A percentile compares a stretch with the other conserved stretches of the same genome.
These are phyloP conservation scores for Fusarium dimerum DNA, from an alignment of 2,329 filamentous ascomycete species.

Conservation along the genomic window DNA sequence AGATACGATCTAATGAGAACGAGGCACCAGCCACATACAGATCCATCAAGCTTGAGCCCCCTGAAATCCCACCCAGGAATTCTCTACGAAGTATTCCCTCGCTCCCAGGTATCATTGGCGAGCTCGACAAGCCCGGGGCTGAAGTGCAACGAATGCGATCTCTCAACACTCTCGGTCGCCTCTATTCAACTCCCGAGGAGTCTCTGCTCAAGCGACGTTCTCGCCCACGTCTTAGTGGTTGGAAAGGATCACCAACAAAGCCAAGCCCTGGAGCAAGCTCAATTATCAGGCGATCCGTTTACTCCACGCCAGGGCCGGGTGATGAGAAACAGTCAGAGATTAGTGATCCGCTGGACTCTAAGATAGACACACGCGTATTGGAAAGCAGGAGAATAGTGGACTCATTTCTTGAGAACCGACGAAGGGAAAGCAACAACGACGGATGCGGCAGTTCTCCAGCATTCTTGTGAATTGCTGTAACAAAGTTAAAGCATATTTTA, in stretches of 20 bases:
- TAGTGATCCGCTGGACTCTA: constrained; percentile 1
- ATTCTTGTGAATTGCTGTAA: constrained; percentile 29
- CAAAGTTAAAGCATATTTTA: not conserved
- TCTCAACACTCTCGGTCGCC: constrained; percentile 24
- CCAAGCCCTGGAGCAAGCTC: constrained; percentile 30
- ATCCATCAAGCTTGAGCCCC: constrained; percentile 1
- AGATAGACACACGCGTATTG: constrained; percentile 36
- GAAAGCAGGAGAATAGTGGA: constrained; percentile 57
- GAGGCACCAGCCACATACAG: constrained; percentile 6
- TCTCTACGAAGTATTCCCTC: constrained; percentile 29
- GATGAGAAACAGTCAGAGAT: constrained; percentile 9
- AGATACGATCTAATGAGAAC: constrained; percentile 20
- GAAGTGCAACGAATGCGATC: constrained; percentile 27
- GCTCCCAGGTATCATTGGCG: constrained; percentile 17
- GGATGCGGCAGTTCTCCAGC: constrained; percentile 32
- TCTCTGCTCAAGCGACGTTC: constrained; percentile 22
- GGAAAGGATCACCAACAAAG: constrained; percentile 25
- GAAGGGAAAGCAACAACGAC: constrained; percentile 38
- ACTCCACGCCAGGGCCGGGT: constrained; percentile 4
- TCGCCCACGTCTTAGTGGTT: constrained; percentile 17
- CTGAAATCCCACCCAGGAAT: constrained; percentile 18
- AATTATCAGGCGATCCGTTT: constrained; percentile 3
- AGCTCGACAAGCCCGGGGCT: not conserved
- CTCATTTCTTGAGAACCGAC: constrained; percentile 52
- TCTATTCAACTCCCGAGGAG: constrained; percentile 17